phyloP scores from a whole-genome alignment of 73 alveolate genomes.

The Paramecium pentaurelia region DNA sequence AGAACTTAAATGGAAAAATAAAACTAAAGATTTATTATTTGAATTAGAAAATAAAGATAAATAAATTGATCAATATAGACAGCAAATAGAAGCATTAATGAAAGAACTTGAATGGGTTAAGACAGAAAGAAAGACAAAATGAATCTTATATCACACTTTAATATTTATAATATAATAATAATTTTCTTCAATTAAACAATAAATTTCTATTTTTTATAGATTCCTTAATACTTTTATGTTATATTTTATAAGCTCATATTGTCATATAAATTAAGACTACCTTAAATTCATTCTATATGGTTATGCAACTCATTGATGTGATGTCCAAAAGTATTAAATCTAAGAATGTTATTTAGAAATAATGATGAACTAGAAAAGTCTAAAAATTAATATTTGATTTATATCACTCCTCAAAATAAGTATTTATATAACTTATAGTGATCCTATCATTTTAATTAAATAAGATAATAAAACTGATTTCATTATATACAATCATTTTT shows the following conservation, averaged over 20 bases:
- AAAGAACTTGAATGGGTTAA: slow-evolving; percentile 49
- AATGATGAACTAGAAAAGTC: too few species aligned
- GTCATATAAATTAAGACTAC: too few species aligned
- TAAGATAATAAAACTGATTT: not conserved
- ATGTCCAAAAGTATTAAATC: too few species aligned
- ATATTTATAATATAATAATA: not conserved
- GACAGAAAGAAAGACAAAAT: slow-evolving; percentile 4
- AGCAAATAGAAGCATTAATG: slow-evolving; percentile 29
- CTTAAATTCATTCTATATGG: too few species aligned
- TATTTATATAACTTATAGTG: not conserved
- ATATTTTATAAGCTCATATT: too few species aligned
- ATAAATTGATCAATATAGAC: slow-evolving; percentile 17
- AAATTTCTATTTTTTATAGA: too few species aligned
- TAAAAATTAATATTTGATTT: not conserved
- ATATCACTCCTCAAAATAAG: not conserved
- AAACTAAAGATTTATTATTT: not conserved
- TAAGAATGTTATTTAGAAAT: too few species aligned
- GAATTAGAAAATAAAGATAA: slow-evolving; percentile 34
- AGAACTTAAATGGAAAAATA: not conserved
- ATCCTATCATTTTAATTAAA: not conserved
- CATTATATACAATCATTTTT: not conserved
- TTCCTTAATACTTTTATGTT: too few species aligned
- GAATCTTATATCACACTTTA: not conserved
- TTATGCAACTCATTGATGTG: too few species aligned
- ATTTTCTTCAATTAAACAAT: too few species aligned